These are phyloP conservation scores for Nepenthes gracilis DNA, from an alignment of 148 eudicot species.

Conservation along the genomic window DNA sequence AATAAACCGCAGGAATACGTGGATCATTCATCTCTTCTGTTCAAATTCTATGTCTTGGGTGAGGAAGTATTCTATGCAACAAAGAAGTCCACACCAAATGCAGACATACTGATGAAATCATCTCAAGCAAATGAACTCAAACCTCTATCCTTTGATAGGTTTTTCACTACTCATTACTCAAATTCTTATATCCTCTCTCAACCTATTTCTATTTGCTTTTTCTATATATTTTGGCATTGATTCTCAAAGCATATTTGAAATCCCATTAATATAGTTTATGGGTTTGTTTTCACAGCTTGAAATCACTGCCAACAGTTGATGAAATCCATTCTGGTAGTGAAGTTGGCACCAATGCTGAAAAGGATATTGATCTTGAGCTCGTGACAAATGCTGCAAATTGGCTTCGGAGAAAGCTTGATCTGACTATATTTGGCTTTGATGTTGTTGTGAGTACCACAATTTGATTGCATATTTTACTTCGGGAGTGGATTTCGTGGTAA, in stretches of 20 bases:
- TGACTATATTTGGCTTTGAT: conserved; percentile 89
- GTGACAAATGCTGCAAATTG: conserved; percentile 70
- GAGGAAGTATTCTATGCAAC: conserved; percentile 61
- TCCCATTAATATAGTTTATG: not conserved
- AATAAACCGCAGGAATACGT: conserved; percentile 68
- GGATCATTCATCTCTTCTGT: conserved; percentile 75
- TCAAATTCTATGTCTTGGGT: conserved; percentile 80
- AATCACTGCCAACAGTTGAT: conserved; percentile 61
- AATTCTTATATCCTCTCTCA: no score
- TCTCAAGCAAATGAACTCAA: conserved; percentile 35
- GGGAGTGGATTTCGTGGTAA: not conserved
- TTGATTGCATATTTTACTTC: not conserved
- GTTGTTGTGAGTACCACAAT: conserved; percentile 73
- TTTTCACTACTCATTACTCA: not conserved
- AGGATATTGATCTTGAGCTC: conserved; percentile 46
- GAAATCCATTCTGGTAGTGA: conserved; percentile 23
- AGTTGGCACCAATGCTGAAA: conserved; percentile 2
- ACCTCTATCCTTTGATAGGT: conserved; percentile 87
- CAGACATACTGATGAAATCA: conserved; percentile 39
- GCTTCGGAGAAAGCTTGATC: conserved; percentile 58
- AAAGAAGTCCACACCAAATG: conserved; percentile 72
- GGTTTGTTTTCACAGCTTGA: conserved; percentile 39
- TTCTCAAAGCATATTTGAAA: not conserved
- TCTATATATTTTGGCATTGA: not conserved
- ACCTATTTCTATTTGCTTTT: no score